phyloP scores from a whole-genome alignment of 257 asterid species.

The Solanum chmielewskii region DNA sequence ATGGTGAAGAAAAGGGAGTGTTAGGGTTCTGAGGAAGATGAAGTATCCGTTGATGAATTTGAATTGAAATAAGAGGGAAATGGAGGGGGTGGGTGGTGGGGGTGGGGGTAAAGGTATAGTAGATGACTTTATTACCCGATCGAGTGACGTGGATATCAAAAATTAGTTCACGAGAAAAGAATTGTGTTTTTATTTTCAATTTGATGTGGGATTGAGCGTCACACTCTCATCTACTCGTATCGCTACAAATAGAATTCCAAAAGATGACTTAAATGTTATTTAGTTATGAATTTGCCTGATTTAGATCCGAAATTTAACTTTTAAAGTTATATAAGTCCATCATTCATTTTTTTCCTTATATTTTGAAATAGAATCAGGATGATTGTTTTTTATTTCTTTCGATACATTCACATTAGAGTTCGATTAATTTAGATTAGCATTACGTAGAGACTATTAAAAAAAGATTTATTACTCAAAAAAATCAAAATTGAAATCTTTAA shows the following conservation, averaged over 20 bases:
- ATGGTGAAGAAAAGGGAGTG: background rate
- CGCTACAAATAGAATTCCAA: too few relatives aligned
- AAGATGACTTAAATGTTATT: background rate
- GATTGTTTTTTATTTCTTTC: background rate
- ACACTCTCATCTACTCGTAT: background rate
- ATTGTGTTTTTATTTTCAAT: background rate
- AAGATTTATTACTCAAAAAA: rapidly evolving
- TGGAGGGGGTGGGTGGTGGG: too few relatives aligned
- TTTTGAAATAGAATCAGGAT: background rate
- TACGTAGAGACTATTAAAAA: too few relatives aligned
- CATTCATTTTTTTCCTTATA: background rate
- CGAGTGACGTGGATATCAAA: background rate
- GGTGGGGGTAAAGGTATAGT: background rate
- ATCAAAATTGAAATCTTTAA: too few relatives aligned
- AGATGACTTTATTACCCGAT: background rate
- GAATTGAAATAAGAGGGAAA: background rate
- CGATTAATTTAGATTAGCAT: background rate
- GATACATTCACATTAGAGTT: rapidly evolving
- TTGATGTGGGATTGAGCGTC: background rate
- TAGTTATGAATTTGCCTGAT: too few relatives aligned
- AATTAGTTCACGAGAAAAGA: background rate
- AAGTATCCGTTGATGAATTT: background rate
- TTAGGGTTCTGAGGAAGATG: background rate
- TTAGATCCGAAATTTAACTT: background rate
- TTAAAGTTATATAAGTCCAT: background rate